Evolutionary conservation across 345 rosid genomes (phyloP).

Genomic region (Eucalyptus victrix): DNA sequence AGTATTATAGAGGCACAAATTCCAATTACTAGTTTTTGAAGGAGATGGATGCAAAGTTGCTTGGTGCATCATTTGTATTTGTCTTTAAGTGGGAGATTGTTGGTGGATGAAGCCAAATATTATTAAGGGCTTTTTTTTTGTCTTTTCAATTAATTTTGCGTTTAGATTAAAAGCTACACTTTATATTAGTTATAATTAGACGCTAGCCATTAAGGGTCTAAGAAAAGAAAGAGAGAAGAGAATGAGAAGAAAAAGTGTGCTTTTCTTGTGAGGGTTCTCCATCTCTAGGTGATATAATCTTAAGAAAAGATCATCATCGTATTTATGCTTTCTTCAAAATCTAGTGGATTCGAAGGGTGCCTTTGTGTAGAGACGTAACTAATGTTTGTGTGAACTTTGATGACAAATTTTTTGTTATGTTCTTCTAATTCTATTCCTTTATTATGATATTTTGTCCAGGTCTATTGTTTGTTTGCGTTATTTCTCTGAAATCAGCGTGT

Average conservation of each 20-base stretch:
- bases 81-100: neutral
- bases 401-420: neutral
- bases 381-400: too few species aligned
- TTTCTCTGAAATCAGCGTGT: neutral
- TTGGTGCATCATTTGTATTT: accelerated
- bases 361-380: accelerated
- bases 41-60: neutral
- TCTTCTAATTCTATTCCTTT: neutral
- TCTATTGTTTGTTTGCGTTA: accelerated
- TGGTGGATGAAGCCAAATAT: neutral
- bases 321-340: neutral
- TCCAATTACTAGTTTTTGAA: too few species aligned
- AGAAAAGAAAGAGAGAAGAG: too few species aligned
- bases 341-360: accelerated
- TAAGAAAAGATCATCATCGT: neutral
- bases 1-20: too few species aligned
- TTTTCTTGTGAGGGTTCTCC: neutral
- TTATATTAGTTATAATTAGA: neutral
- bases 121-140: neutral
- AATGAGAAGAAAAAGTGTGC: neutral
- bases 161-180: neutral
- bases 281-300: neutral
- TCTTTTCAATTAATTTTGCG: accelerated
- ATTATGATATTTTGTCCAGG: accelerated
- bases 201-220: accelerated